Percentiles rank a stretch among this genome's conserved stretches.
Evolutionary conservation across 2,329 filamentous ascomycete genomes (phyloP).

Genomic region (Pseudogymnoascus sp.): DNA sequence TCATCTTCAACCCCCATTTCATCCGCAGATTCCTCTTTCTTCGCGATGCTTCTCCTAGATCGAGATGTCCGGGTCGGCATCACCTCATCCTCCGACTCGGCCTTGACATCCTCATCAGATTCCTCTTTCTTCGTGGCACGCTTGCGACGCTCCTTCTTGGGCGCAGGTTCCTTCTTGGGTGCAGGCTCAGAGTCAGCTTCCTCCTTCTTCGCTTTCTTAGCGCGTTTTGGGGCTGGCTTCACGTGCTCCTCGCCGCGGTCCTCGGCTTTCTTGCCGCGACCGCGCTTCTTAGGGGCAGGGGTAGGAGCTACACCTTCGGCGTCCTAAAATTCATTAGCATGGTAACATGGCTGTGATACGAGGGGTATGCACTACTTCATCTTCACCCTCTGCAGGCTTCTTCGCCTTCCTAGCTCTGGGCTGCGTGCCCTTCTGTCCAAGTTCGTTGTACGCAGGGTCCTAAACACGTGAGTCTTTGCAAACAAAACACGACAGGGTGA

Average conservation of each 20-base stretch:
- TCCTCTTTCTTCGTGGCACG: slow-evolving; percentile 29
- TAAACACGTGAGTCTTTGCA: slow-evolving; percentile 13
- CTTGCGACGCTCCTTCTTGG: slow-evolving; percentile 24
- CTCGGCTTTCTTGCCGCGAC: slow-evolving; percentile 22
- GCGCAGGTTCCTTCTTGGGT: slow-evolving; percentile 7
- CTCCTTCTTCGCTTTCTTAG: slow-evolving; percentile 11
- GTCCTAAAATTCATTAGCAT: slow-evolving; percentile 14
- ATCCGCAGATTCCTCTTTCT: slow-evolving; percentile 30
- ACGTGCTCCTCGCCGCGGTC: slow-evolving; percentile 14
- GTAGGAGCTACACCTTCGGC: not conserved
- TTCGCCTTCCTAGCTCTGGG: slow-evolving; percentile 21
- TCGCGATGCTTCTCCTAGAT: slow-evolving; percentile 30
- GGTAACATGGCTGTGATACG: not conserved
- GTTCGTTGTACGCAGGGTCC: slow-evolving; percentile 31
- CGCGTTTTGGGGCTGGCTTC: slow-evolving; percentile 10
- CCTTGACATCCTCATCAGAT: slow-evolving; percentile 13
- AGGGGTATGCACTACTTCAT: slow-evolving; percentile 10
- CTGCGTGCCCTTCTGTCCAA: slow-evolving; percentile 25
- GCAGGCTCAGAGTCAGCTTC: not conserved
- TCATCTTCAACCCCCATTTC: not conserved
- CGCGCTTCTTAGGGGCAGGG: slow-evolving; percentile 34
- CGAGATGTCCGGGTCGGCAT: slow-evolving; percentile 17
- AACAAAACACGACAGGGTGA: slow-evolving; percentile 7
- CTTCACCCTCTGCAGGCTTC: slow-evolving; percentile 13
- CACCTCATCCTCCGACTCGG: slow-evolving; percentile 11